These are phyloP conservation scores for Spathaspora girioi DNA, from an alignment of 805 yeast species.

Conservation along the genomic window DNA sequence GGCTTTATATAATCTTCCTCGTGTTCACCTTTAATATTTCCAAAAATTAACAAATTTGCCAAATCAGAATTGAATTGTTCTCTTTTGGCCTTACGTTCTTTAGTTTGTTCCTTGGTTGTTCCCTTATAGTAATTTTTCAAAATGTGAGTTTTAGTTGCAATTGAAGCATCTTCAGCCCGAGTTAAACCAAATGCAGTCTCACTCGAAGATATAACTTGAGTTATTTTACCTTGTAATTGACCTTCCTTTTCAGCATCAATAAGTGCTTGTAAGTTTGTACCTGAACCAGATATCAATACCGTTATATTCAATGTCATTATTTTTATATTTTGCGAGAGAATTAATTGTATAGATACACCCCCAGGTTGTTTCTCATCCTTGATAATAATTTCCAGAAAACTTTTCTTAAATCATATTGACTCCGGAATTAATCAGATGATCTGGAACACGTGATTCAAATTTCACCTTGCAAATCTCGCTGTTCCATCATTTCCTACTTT, in stretches of 20 bases:
- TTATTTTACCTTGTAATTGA: slow-evolving; percentile 51
- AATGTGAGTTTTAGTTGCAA: slow-evolving; percentile 71
- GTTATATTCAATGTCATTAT: slow-evolving; percentile 36
- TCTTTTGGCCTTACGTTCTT: slow-evolving; percentile 58
- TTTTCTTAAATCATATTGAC: not conserved
- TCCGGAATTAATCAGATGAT: not conserved
- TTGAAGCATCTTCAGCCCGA: slow-evolving; percentile 67
- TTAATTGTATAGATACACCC: not conserved
- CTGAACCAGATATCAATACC: slow-evolving; percentile 91
- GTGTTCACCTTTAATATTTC: slow-evolving; percentile 32
- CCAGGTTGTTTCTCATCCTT: not conserved
- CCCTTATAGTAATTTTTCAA: slow-evolving; percentile 72
- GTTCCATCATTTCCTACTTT: not conserved
- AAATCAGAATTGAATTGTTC: slow-evolving; percentile 73
- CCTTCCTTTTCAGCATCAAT: slow-evolving; percentile 61
- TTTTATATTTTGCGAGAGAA: not conserved
- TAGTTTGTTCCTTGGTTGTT: slow-evolving; percentile 64
- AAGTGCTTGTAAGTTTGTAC: slow-evolving; percentile 92
- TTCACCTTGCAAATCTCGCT: not conserved
- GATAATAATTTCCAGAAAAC: not conserved
- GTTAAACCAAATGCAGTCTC: slow-evolving; percentile 81
- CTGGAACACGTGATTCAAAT: not conserved
- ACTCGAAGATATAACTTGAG: slow-evolving; percentile 81
- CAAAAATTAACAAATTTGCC: slow-evolving; percentile 60
- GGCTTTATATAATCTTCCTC: slow-evolving; percentile 49